Conservation (phyloP, 805 yeast genomes). For the Lipomyces yamadae region DNA sequence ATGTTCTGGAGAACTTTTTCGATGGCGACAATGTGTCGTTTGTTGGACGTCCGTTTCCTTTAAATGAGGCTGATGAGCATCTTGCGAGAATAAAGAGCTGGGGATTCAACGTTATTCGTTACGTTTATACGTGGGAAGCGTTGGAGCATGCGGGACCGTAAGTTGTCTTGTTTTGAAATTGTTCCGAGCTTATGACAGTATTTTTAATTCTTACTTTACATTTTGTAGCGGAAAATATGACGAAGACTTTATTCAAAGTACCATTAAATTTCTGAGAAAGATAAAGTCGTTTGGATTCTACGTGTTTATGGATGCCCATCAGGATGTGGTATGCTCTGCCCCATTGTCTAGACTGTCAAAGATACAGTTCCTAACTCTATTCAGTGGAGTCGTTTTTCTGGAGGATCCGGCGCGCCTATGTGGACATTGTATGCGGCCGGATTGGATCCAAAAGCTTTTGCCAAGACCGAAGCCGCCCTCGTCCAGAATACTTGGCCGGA, state of each 20-base stretch:
- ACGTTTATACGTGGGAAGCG: slow-evolving; percentile 89
- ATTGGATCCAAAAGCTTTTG: slow-evolving; percentile 73
- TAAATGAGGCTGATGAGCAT: slow-evolving; percentile 73
- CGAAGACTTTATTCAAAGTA: slow-evolving; percentile 71
- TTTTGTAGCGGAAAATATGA: slow-evolving; percentile 65
- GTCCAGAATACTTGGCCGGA: slow-evolving; percentile 63
- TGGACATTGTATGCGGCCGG: slow-evolving; percentile 95
- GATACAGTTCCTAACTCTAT: background rate
- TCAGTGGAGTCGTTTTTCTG: slow-evolving; percentile 79
- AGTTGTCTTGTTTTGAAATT: slow-evolving; percentile 4
- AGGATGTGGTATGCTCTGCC: slow-evolving; percentile 60
- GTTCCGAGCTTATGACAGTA: background rate
- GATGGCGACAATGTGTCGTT: slow-evolving; percentile 79
- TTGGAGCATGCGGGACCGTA: slow-evolving; percentile 83
- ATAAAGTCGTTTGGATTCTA: slow-evolving; percentile 68
- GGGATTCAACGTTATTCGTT: slow-evolving; percentile 82
- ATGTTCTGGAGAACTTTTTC: slow-evolving; percentile 55
- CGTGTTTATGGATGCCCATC: slow-evolving; percentile 86
- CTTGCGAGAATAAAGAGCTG: slow-evolving; percentile 70
- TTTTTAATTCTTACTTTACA: background rate
- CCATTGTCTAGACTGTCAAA: background rate
- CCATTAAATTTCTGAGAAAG: slow-evolving; percentile 63
- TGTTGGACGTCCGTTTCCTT: slow-evolving; percentile 79
- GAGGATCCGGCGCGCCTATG: slow-evolving; percentile 92
- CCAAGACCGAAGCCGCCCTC: slow-evolving; percentile 76